These are phyloP conservation scores for Nothophytophthora sp. DNA, from an alignment of 352 stramenopile species.

Conservation along the genomic window DNA sequence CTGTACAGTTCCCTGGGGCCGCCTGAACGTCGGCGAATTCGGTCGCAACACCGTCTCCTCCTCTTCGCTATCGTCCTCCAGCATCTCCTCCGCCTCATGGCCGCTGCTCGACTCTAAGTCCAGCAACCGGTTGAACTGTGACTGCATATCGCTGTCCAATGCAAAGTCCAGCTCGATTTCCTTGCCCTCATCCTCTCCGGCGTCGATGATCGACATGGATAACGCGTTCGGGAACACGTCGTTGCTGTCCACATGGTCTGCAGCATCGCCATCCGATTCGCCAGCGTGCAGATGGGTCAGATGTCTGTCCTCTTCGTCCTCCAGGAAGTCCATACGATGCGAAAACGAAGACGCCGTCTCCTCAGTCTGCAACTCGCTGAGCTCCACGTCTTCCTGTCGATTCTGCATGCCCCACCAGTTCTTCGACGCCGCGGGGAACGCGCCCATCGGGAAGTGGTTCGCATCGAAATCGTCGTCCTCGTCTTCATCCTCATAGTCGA, in stretches of 20 bases:
- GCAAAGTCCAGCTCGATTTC: conserved; percentile 87
- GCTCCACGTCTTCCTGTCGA: conserved; percentile 48
- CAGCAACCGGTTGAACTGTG: conserved; percentile 70
- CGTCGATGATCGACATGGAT: conserved; percentile 85
- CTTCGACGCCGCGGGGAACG: conserved; percentile 65
- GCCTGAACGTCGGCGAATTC: not conserved
- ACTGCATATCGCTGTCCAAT: conserved; percentile 74
- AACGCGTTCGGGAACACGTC: conserved; percentile 41
- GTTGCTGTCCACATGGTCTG: conserved; percentile 12
- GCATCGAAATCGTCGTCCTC: conserved; percentile 50
- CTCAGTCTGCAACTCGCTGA: conserved; percentile 80
- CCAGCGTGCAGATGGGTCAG: conserved; percentile 20
- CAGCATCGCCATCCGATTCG: conserved; percentile 18
- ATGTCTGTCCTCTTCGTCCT: conserved; percentile 45
- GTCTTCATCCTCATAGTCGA: conserved; percentile 15
- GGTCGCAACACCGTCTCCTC: too few species aligned
- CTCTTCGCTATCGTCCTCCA: conserved; percentile 26
- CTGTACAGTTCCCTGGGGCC: conserved; percentile 1
- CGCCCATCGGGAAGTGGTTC: conserved; percentile 44
- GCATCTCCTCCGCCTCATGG: conserved; percentile 29
- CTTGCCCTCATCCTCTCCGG: conserved; percentile 63
- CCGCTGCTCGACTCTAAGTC: conserved; percentile 55
- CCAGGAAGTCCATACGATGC: conserved; percentile 53
- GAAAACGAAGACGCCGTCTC: conserved; percentile 73
- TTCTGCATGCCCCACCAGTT: conserved; percentile 76